phyloP scores from a whole-genome alignment of 2,329 filamentous ascomycete genomes.

The Coniochaeta prunicola region DNA sequence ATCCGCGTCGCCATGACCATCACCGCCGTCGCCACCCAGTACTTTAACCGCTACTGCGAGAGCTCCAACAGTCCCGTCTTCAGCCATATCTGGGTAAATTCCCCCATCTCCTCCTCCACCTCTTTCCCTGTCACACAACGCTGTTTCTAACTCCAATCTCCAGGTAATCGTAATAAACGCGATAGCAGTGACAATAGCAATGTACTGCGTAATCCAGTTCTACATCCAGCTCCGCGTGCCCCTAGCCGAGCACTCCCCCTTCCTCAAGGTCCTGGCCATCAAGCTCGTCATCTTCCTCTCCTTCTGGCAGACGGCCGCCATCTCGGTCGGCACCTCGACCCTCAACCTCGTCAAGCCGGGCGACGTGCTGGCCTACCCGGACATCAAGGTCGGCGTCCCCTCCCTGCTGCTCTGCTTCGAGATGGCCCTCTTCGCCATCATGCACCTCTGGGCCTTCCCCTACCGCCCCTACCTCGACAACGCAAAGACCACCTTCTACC shows the following conservation, averaged over 20 bases:
- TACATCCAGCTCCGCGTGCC: constrained; percentile 62
- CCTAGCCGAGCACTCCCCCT: not conserved
- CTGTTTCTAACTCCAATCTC: not conserved
- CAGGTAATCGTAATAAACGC: constrained; percentile 64
- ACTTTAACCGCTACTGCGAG: constrained; percentile 66
- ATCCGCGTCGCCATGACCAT: constrained; percentile 74
- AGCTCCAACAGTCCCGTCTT: constrained; percentile 71
- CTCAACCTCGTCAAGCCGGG: constrained; percentile 57
- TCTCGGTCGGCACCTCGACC: constrained; percentile 45
- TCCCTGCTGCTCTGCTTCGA: constrained; percentile 73
- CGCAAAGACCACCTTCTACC: constrained; percentile 39
- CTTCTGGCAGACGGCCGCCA: constrained; percentile 68
- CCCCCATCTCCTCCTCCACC: not conserved
- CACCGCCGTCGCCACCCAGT: constrained; percentile 66
- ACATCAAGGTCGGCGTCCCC: constrained; percentile 76
- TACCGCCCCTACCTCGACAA: constrained; percentile 59
- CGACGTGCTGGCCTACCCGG: constrained; percentile 57
- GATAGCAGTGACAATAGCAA: constrained; percentile 69
- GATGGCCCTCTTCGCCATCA: constrained; percentile 71
- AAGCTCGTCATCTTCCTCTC: constrained; percentile 88
- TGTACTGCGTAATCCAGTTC: constrained; percentile 85
- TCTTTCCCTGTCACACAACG: not conserved
- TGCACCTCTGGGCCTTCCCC: constrained; percentile 79
- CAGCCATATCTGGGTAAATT: constrained; percentile 70
- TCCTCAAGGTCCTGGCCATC: constrained; percentile 63